phyloP scores from a whole-genome alignment of 2,329 filamentous ascomycete species.

The Fusarium pseudocircinatum region DNA sequence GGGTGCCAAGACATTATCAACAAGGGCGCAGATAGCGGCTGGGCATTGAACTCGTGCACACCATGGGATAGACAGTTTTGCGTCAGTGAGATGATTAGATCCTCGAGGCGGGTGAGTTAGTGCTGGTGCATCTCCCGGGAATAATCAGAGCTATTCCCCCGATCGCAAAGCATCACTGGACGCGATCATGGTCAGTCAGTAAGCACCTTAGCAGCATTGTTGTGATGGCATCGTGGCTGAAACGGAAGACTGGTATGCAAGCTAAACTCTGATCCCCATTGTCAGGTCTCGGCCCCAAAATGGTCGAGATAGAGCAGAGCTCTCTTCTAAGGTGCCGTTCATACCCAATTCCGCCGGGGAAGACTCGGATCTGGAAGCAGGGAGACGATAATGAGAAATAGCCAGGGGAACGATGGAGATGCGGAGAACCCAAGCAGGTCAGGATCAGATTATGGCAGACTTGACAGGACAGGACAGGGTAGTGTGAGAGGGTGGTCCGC shows the following conservation, averaged over 20 bases:
- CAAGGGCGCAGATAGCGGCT: conserved; percentile 4
- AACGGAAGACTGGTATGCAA: conserved; percentile 40
- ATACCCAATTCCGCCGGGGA: conserved; percentile 1
- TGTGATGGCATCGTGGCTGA: conserved; percentile 31
- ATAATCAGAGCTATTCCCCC: conserved; percentile 2
- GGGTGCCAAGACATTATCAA: conserved; percentile 8
- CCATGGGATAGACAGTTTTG: conserved; percentile 16
- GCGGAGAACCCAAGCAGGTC: conserved; percentile 16
- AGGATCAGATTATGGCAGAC: neutral
- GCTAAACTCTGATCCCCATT: conserved; percentile 21
- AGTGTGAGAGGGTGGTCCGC: neutral
- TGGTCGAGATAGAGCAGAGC: neutral
- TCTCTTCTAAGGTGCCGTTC: neutral
- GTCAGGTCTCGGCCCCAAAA: conserved; percentile 13
- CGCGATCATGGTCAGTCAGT: conserved; percentile 4
- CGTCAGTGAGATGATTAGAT: conserved; percentile 20
- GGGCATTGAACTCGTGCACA: neutral
- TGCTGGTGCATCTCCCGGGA: conserved; percentile 14
- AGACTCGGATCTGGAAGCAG: conserved; percentile 7
- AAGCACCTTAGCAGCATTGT: conserved; percentile 3
- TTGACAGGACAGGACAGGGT: neutral
- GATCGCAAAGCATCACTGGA: neutral
- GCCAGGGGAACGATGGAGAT: conserved; percentile 8
- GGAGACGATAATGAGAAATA: conserved; percentile 11
- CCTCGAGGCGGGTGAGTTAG: conserved; percentile 14